Percentiles rank a stretch among this genome's conserved stretches.
phyloP scores from a whole-genome alignment of 2,329 filamentous ascomycete genomes.

The Aspergillus chevalieri region DNA sequence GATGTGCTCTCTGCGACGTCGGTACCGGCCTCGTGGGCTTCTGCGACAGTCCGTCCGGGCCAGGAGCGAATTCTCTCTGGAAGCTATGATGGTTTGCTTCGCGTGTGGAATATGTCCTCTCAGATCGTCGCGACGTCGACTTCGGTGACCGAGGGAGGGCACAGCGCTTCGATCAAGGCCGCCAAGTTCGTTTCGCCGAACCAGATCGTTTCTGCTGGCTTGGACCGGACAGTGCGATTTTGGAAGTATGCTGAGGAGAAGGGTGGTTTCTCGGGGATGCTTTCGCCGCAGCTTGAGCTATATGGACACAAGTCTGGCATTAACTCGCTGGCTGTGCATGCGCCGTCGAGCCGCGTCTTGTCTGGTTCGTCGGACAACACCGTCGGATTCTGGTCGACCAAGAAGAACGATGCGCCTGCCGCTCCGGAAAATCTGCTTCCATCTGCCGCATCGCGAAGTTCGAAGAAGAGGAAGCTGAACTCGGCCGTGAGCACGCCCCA shows the following conservation, averaged over 20 bases:
- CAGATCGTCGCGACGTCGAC: conserved; percentile 72
- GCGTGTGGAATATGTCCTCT: conserved; percentile 87
- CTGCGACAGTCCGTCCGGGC: conserved; percentile 43
- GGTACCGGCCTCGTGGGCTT: conserved; percentile 53
- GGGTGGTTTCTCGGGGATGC: conserved; percentile 53
- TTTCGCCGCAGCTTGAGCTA: conserved; percentile 72
- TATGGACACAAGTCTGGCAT: conserved; percentile 74
- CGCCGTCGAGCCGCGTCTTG: conserved; percentile 68
- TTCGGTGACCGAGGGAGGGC: conserved; percentile 61
- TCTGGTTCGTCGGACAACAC: conserved; percentile 78
- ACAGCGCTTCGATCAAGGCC: conserved; percentile 71
- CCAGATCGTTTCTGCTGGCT: conserved; percentile 73
- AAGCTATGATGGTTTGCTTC: conserved; percentile 81
- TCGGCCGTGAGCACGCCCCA: conserved; percentile 56
- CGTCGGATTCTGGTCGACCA: conserved; percentile 83
- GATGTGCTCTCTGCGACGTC: conserved; percentile 71
- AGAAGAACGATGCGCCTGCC: conserved; percentile 67
- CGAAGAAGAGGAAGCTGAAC: conserved; percentile 72
- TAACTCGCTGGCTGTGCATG: conserved; percentile 68
- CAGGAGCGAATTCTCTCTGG: conserved; percentile 79
- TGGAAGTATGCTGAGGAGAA: conserved; percentile 77
- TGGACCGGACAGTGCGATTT: conserved; percentile 78
- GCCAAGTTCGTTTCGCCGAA: conserved; percentile 73
- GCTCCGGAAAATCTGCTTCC: conserved; percentile 66
- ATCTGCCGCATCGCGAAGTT: conserved; percentile 53